Evolutionary conservation across 192 early-diverging fungal genomes (phyloP).

Genomic region (Podila horticola): DNA sequence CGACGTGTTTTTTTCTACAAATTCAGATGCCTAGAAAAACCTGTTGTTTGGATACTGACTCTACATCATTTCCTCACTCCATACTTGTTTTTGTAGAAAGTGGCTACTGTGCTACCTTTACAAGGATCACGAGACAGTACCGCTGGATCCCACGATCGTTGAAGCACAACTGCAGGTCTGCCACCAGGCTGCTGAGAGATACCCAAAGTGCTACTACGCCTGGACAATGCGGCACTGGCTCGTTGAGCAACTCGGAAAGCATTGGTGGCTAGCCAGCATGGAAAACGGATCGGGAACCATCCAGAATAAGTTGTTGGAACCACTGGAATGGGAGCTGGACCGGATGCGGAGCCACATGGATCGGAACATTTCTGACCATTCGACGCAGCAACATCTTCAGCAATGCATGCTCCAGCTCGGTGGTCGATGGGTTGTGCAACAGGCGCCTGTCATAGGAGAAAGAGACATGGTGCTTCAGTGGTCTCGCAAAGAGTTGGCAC

Average conservation of each 20-base stretch:
- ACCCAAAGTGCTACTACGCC: conserved; percentile 65
- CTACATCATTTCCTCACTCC: not conserved
- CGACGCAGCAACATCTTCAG: conserved; percentile 57
- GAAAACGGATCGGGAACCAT: not conserved
- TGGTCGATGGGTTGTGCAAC: conserved; percentile 28
- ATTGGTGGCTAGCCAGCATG: conserved; percentile 9
- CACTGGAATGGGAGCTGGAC: conserved; percentile 39
- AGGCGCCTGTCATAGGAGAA: not conserved
- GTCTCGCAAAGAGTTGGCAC: conserved; percentile 22
- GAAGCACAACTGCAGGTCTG: conserved; percentile 46
- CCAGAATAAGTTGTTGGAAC: not conserved
- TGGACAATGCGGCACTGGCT: conserved; percentile 65
- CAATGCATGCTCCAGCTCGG: conserved; percentile 44
- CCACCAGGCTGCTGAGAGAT: conserved; percentile 41
- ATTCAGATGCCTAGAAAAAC: not conserved
- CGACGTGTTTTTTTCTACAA: not conserved
- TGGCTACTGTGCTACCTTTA: conserved; percentile 28
- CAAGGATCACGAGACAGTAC: conserved; percentile 13
- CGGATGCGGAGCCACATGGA: conserved; percentile 47
- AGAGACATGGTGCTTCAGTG: conserved; percentile 19
- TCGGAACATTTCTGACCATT: conserved; percentile 60
- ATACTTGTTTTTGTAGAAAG: conserved; percentile 14
- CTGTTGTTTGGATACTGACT: conserved; percentile 4
- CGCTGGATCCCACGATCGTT: conserved; percentile 11
- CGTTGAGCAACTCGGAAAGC: conserved; percentile 19